phyloP scores from a whole-genome alignment of 495 filamentous ascomycete genomes.

The Hypomontagnella submonticulosa region DNA sequence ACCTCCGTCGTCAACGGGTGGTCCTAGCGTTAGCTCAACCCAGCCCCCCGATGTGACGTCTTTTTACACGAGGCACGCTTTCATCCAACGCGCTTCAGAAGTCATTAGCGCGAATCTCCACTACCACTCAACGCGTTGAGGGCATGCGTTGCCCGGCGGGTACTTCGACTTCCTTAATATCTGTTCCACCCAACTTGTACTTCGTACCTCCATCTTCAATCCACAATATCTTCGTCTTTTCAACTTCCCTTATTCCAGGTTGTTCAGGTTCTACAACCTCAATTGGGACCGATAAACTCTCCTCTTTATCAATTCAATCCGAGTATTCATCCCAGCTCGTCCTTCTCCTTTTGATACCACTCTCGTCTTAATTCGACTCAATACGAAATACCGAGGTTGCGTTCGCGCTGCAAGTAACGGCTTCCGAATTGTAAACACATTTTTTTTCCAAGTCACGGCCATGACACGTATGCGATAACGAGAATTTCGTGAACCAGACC shows the following conservation, averaged over 20 bases:
- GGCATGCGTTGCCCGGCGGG: slow-evolving; percentile 31
- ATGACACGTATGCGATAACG: slow-evolving; percentile 28
- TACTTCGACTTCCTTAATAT: slow-evolving; percentile 31
- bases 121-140: slow-evolving; percentile 22
- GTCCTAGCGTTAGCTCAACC: slow-evolving; percentile 16
- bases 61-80: slow-evolving; percentile 8
- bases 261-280: slow-evolving; percentile 1
- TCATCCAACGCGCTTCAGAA: slow-evolving; percentile 12
- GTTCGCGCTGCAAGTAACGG: background rate
- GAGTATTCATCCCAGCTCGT: background rate
- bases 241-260: slow-evolving; percentile 13
- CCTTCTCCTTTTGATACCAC: background rate
- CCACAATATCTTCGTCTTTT: slow-evolving; percentile 18
- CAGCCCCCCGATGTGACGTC: slow-evolving; percentile 41
- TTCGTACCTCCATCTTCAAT: slow-evolving; percentile 22
- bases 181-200: slow-evolving; percentile 31
- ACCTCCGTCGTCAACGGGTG: background rate
- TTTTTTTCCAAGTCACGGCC: slow-evolving; percentile 18
- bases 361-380: background rate
- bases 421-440: slow-evolving; percentile 20
- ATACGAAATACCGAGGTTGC: background rate
- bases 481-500: background rate
- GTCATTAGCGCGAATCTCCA: slow-evolving; percentile 38
- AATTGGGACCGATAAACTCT: background rate
- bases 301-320: background rate